Evolutionary conservation across 371 early-diverging fungal species (phyloP), one percentile per base, ranked within the genome.

Genomic region (Actinomucor elegans): DNA sequence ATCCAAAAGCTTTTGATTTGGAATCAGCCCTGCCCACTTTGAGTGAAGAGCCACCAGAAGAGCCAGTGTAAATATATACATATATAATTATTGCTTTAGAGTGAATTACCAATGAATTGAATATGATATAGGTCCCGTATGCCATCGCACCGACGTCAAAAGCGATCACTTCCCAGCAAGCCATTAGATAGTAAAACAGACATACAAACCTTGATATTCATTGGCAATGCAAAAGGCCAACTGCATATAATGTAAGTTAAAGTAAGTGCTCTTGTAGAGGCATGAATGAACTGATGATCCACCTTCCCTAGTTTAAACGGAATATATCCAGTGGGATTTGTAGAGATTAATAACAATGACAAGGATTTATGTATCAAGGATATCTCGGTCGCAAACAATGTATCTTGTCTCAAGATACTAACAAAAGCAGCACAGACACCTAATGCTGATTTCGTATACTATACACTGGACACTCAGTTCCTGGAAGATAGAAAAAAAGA

Each of bases 41-140:
- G 8, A 63, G 58, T 11, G 29, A 52, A 11, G 24, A 52, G 7
- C 36, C 50, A 6, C 63, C 58, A 17, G 38, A 27, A 33, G 49
- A 57, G 24, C 63, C 61, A 45, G 10, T 37, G 61, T 55, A 49
- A 60, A 27, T 8, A n/a, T n/a, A n/a, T n/a, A n/a, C n/a, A n/a
- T n/a, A n/a, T n/a, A n/a, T n/a, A n/a, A n/a, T n/a, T n/a, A n/a
- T 49, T 37, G 10, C 8, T n/a, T 18, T 17, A 36, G 14, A 4
- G 5, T 12, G 11, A 17, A 36, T n/a, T n/a, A n/a, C n/a, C n/a
- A n/a, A n/a, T n/a, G n/a, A n/a, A 26, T 37, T 54, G 2, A 4
- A 8, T 6, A 14, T 11, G 1, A 27, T 43, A 5, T 44, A 48
- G 52, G 27, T 34, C 51, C 15, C 48, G 28, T 12, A 34, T 57